Base-by-base conservation (phyloP, 2,329 filamentous ascomycete species). In the Curvularia spicifera region DNA sequence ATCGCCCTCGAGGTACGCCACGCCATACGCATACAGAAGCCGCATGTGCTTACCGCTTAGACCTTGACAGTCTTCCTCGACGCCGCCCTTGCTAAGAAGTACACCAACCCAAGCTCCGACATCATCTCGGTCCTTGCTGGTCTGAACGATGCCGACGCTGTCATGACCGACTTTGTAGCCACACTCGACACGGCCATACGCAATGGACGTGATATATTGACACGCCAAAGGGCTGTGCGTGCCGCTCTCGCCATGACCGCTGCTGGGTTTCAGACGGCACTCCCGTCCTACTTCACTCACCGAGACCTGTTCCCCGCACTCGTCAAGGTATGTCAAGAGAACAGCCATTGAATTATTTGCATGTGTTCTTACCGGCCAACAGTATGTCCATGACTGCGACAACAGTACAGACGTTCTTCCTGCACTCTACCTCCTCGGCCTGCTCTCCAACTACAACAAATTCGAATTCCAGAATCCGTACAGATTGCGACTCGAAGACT, bases 381-480 rank as follows among this genome's bases (percentile, higher is more conserved):
- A 93, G 91, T 91, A 93, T 73, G 87, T 96, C 59, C 90, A 95
- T 80, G 91, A 96, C 65, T 85, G 88, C 44, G 88, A 92, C 60
- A 83, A 84, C 24, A 33, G 79, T 82, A 18, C 83, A 84, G 69
- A 86, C 86, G 57, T 85, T 53, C 51, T 91, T 43, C 86, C 91
- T 57, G 90, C 94, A 0, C 93, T 97, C 66, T 86, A 89, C 13
- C 84, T 98, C 9, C 83, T 97, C 20, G 94, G 94, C 12, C 83
- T 98, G 4, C 82, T 99, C 52, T 91, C 91, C 64, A 99, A 98
- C 79, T 98, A 98, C 84, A 98, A 99, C 84, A 99, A 98, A 77
- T 99, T 99, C 72, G 95, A 99, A 77, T 94, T 96, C 56, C 93
- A 97, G 74, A 99, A 99, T 68, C 94, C 94, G 0, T 99, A 99